A percentile compares a stretch with the other conserved stretches of the same genome.
Conservation (phyloP, 2,329 filamentous ascomycete species). For the Gliomastix tumulicola region DNA sequence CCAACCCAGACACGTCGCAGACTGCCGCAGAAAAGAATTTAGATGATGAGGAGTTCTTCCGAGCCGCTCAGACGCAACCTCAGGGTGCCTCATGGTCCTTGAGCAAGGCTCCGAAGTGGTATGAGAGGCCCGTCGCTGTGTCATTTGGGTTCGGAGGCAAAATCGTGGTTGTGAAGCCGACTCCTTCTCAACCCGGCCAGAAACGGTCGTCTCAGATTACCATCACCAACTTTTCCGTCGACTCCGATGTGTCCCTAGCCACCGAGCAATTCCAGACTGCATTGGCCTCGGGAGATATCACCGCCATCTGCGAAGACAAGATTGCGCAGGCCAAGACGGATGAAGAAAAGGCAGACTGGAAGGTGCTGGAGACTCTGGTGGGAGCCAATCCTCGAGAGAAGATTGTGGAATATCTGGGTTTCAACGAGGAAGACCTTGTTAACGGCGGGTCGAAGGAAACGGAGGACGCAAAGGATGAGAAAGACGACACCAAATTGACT, state of each 20-base stretch:
- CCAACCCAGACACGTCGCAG: conserved; percentile 69
- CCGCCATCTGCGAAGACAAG: conserved; percentile 72
- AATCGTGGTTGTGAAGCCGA: conserved; percentile 66
- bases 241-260: conserved; percentile 74
- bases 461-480: conserved; percentile 14
- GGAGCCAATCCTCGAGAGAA: conserved; percentile 79
- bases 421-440: conserved; percentile 52
- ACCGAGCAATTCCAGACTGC: conserved; percentile 84
- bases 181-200: conserved; percentile 53
- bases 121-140: conserved; percentile 75
- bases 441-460: conserved; percentile 37
- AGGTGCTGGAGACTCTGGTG: conserved; percentile 83
- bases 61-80: conserved; percentile 84
- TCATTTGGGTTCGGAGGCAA: conserved; percentile 96
- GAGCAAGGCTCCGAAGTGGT: conserved; percentile 80
- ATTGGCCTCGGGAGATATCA: conserved; percentile 69
- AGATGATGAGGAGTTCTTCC: conserved; percentile 95
- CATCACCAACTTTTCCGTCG: conserved; percentile 83
- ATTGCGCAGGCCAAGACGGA: conserved; percentile 70
- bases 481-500: conserved; percentile 7
- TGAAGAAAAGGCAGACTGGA: conserved; percentile 94
- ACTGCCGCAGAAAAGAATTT: conserved; percentile 59
- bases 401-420: conserved; percentile 86
- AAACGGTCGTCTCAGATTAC: conserved; percentile 66
- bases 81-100: conserved; percentile 87